phyloP scores from a whole-genome alignment of 2,329 filamentous ascomycete genomes.

The Cercospora berteroae region DNA sequence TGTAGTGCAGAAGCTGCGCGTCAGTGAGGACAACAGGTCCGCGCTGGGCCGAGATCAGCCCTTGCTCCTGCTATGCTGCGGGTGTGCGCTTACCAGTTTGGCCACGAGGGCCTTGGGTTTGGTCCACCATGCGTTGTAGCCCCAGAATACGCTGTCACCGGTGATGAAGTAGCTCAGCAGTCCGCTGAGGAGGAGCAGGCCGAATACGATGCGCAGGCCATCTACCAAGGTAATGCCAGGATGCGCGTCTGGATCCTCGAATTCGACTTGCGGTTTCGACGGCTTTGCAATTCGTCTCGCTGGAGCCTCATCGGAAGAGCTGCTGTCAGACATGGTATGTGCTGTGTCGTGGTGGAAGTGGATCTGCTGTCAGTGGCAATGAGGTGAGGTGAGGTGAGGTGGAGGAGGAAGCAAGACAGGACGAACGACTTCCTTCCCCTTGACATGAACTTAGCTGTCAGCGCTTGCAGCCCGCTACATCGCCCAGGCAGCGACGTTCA shows the following conservation, averaged over 20 bases:
- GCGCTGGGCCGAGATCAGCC: constrained; percentile 36
- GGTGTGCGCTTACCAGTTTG: constrained; percentile 12
- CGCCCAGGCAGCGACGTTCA: neutral
- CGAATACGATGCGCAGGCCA: constrained; percentile 37
- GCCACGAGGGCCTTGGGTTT: constrained; percentile 46
- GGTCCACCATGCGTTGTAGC: constrained; percentile 62
- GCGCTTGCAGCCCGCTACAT: neutral
- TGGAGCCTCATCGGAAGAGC: neutral
- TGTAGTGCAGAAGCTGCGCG: constrained; percentile 68
- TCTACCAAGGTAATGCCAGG: constrained; percentile 28
- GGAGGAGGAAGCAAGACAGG: neutral
- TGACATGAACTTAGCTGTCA: neutral
- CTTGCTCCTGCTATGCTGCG: neutral
- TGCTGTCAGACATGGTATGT: neutral
- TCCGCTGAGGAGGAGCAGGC: constrained; percentile 38
- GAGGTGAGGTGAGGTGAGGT: constrained; percentile 1
- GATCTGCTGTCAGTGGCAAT: neutral
- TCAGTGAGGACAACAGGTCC: constrained; percentile 70
- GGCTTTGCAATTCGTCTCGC: neutral
- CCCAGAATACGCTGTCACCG: constrained; percentile 62
- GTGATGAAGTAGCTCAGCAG: constrained; percentile 42
- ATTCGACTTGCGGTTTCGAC: neutral
- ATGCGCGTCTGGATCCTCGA: constrained; percentile 7
- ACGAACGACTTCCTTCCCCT: neutral
- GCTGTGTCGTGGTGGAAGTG: neutral